A percentile compares a stretch with the other conserved stretches of the same genome.
Conservation (phyloP, 78 protist genomes). For the Dictyostelium brefeldianum region DNA sequence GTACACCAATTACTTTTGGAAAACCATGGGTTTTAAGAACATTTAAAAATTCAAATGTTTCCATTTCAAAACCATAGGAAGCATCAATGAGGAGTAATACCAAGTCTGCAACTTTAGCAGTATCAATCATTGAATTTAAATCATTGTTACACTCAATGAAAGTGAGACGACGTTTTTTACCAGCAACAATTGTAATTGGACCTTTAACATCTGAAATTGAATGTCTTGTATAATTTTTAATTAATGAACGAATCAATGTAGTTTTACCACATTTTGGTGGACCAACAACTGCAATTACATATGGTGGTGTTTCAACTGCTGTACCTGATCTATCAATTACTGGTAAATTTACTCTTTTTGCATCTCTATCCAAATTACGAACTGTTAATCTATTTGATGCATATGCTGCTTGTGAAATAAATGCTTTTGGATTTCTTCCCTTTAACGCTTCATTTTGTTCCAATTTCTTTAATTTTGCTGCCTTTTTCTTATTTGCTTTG, state of each 20-base stretch:
- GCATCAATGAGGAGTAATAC: constrained; percentile 98
- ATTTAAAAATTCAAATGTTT: constrained; percentile 99
- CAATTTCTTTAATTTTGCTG: constrained; percentile 47
- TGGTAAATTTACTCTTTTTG: constrained; percentile 89
- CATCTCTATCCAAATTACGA: constrained; percentile 74
- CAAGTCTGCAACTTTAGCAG: constrained; percentile 98
- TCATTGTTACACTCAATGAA: constrained; percentile 98
- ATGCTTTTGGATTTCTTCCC: constrained; percentile 79
- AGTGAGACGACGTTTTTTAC: constrained; percentile 96
- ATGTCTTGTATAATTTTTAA: constrained; percentile 95
- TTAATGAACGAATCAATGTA: constrained; percentile 96
- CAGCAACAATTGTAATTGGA: constrained; percentile 95
- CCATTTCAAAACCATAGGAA: constrained; percentile 98
- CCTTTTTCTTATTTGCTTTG: constrained; percentile 85
- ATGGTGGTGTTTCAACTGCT: constrained; percentile 94
- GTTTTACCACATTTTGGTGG: constrained; percentile 98
- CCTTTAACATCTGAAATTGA: constrained; percentile 92
- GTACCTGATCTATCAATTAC: constrained; percentile 86
- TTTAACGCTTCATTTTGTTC: constrained; percentile 37
- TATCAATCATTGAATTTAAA: constrained; percentile 98
- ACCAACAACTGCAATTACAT: constrained; percentile 96
- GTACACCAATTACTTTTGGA: constrained; percentile 97
- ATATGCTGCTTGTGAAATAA: constrained; percentile 50
- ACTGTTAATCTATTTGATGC: constrained; percentile 35
- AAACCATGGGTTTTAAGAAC: constrained; percentile 98